phyloP scores from a whole-genome alignment of 371 early-diverging fungal genomes.

The Spraguea lophii region DNA sequence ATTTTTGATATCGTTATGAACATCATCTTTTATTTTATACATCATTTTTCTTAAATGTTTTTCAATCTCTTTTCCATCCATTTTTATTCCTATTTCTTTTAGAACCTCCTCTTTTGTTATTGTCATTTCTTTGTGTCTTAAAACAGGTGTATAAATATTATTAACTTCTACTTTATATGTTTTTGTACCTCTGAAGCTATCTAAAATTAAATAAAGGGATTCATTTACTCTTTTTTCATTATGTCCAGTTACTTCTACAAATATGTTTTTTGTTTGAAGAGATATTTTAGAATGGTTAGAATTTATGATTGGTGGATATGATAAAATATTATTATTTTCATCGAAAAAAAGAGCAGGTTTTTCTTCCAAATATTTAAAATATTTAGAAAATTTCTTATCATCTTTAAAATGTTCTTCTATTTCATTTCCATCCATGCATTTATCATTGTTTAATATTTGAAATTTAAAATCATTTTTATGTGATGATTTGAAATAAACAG shows the following conservation, averaged over 20 bases:
- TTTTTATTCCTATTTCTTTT: constrained; percentile 22
- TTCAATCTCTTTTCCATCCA: constrained; percentile 7
- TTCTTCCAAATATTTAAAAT: constrained; percentile 68
- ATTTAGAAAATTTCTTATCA: constrained; percentile 65
- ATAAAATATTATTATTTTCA: constrained; percentile 59
- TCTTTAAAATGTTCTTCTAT: constrained; percentile 67
- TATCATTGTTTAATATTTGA: constrained; percentile 64
- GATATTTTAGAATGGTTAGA: constrained; percentile 85
- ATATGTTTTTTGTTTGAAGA: constrained; percentile 74
- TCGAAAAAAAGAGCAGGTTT: constrained; percentile 58
- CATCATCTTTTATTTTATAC: constrained; percentile 37
- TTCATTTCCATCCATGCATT: constrained; percentile 60
- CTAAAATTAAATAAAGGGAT: constrained; percentile 31
- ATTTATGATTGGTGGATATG: constrained; percentile 98
- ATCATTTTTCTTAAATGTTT: constrained; percentile 38
- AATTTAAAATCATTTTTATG: constrained; percentile 70
- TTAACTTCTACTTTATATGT: constrained; percentile 58
- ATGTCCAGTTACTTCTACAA: constrained; percentile 92
- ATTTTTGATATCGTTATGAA: neutral
- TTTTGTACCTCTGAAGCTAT: constrained; percentile 47
- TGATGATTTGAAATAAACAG: constrained; percentile 76
- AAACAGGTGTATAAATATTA: constrained; percentile 52
- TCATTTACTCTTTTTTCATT: constrained; percentile 50
- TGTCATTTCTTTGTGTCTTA: constrained; percentile 56
- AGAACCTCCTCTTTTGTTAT: constrained; percentile 55